Evolutionary conservation across 768 basidiomycete species (phyloP), one percentile per base, ranked within the genome.

Genomic region (Sistotremastrum suecicum): DNA sequence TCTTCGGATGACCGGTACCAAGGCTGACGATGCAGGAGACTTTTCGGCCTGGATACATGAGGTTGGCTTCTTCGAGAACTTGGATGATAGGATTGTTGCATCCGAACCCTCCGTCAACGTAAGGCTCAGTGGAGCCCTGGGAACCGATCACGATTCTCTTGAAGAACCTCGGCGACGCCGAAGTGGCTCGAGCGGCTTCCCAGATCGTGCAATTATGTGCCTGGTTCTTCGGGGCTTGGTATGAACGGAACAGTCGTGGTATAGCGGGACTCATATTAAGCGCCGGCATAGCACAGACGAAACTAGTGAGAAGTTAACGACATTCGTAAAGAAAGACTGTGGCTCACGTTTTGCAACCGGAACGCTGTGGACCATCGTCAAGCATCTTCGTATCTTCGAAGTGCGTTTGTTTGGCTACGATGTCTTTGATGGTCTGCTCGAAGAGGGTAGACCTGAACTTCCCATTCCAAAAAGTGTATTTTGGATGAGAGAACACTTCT

Each of bases 151-250:
- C 11, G 45, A 52, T 52, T 5, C 33, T n/a, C 2, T 36, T 37
- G 38, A 54, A 54, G 43, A 53, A 53, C 7, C 33, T 28, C 1
- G 43, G 45, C 7, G 52, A 41, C 28, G 54, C 50, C n/a, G 53
- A 46, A 3, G 53, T 54, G 5, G 53, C 53, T 28, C 53, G 44
- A 28, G 49, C 53, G 9, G 50, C 49, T 36, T 54, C 53, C 53
- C 53, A 54, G n/a, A 54, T 50, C 33, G 12, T 43, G 35, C 53
- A 54, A 5, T 42, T 34, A 39, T 45, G 33, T 6, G 41, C 49
- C 7, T 34, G 32, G n/a, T 46, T 29, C 32, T 9, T 37, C 41
- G 35, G 37, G n/a, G 30, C 44, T 28, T 36, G 7, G 43, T 54
- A 54, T 5, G 48, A 50, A n/a, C 49, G 34, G 40, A 54, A 54